Base-by-base conservation (phyloP, 2,329 filamentous ascomycete species). In the Cephalotrichum gorgonifer region DNA sequence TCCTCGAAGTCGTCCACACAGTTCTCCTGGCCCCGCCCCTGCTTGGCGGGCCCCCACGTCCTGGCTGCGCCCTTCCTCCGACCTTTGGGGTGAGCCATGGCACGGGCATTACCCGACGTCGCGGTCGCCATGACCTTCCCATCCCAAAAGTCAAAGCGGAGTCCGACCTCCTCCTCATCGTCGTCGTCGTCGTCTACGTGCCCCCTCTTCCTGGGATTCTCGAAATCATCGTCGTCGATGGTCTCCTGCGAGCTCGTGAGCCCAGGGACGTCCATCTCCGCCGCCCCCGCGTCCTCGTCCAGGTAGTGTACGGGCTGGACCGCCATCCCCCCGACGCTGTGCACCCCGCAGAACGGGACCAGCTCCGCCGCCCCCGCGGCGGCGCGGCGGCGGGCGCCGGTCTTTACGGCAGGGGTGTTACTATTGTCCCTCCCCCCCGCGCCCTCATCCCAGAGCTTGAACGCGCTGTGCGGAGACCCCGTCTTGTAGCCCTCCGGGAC, bases 401-500 rank as follows among this genome's bases (percentile, higher is more conserved):
- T n/a, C 62, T 54, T 26, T 55, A 50, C 39, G 58, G 47, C 30
- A 11, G 14, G 22, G 28, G n/a, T n/a, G n/a, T n/a, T n/a, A n/a
- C n/a, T n/a, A n/a, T n/a, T n/a, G n/a, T n/a, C n/a, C n/a, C n/a
- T n/a, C n/a, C n/a, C 11, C 9, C 41, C 31, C 3, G 12, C 28
- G 43, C 47, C 50, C 17, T 74, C 70, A 47, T 66, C 62, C 65
- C 75, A 80, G 22, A 81, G 65, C 43, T 73, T 68, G 59, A 79
- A 80, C 44, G 60, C 64, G 55, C 68, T 70, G 52, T 62, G 65
- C 60, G 72, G 68, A 47, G 61, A 58, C 54, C 62, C 64, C 2
- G 87, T 95, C 71, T 95, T 94, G 75, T 96, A 96, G 52, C 91
- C 91, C 63, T 96, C 90, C 1, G 88, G 85, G 7, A 97, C 86